phyloP scores from a whole-genome alignment of 257 asterid genomes.

The Solanum chiquidenum region DNA sequence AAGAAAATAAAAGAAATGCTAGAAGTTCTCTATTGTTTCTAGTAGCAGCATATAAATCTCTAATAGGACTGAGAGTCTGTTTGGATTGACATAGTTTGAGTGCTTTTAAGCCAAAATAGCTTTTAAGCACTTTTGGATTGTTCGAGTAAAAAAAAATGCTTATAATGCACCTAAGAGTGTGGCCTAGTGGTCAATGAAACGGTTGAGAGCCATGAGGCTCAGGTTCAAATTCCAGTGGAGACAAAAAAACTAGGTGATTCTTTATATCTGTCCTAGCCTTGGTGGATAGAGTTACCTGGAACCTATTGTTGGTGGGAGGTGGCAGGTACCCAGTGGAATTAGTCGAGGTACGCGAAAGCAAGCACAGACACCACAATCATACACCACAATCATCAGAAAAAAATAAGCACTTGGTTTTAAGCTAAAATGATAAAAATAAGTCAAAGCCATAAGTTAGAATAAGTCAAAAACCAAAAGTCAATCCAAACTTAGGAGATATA shows the following conservation, averaged over 20 bases:
- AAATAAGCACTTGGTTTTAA: neutral
- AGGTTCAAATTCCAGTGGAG: neutral
- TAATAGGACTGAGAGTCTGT: neutral
- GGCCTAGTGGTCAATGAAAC: neutral
- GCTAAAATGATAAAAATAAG: neutral
- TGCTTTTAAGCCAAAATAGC: neutral
- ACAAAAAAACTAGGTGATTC: neutral
- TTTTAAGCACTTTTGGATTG: neutral
- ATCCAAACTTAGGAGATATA: neutral
- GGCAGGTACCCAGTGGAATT: neutral
- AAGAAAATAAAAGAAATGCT: neutral
- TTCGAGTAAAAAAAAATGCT: neutral
- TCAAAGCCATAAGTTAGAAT: neutral
- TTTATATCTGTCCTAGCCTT: no score
- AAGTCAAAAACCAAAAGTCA: neutral
- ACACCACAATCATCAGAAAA: neutral
- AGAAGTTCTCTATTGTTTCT: neutral
- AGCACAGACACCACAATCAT: neutral
- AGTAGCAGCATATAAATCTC: neutral
- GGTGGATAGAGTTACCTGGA: neutral
- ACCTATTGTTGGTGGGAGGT: neutral
- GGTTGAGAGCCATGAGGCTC: neutral
- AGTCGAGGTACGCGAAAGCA: neutral
- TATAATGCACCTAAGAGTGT: neutral
- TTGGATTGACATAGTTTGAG: neutral